Conservation (phyloP, 352 stramenopile genomes). For the Pythium periplocum region DNA sequence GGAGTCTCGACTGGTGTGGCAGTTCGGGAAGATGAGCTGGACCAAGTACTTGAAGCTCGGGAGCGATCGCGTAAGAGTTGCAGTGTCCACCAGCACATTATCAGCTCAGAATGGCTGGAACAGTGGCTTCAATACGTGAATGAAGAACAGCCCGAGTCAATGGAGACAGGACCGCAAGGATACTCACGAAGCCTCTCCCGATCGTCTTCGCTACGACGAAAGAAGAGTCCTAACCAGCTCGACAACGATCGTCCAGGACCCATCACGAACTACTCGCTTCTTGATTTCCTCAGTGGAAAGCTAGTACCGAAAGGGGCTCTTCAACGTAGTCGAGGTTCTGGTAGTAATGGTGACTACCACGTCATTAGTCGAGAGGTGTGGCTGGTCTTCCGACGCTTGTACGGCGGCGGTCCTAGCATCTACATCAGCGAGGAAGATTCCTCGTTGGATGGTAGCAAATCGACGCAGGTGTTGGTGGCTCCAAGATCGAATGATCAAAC, state of each 20-base stretch:
- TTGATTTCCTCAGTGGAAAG: conserved; percentile 62
- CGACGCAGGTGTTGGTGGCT: too few relatives aligned
- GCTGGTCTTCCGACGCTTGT: conserved; percentile 48
- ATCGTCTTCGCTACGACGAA: too few relatives aligned
- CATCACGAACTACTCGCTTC: conserved; percentile 57
- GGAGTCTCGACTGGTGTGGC: not conserved
- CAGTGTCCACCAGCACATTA: conserved; percentile 33
- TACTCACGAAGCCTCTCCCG: too few relatives aligned
- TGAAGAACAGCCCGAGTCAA: conserved; percentile 21
- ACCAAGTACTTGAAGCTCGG: conserved; percentile 44
- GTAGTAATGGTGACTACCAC: conserved; percentile 40
- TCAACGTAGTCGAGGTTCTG: conserved; percentile 32
- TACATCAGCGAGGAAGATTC: conserved; percentile 11
- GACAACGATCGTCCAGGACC: conserved; percentile 34
- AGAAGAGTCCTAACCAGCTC: conserved; percentile 10
- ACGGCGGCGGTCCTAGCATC: conserved; percentile 63
- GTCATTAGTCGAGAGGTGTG: conserved; percentile 69
- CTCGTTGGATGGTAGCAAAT: too few relatives aligned
- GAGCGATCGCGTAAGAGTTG: conserved; percentile 21
- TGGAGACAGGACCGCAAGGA: not conserved
- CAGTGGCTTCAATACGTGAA: conserved; percentile 69
- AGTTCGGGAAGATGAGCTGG: conserved; percentile 36
- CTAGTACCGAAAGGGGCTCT: conserved; percentile 40
- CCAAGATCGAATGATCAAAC: too few relatives aligned
- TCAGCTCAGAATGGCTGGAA: conserved; percentile 55